A percentile compares a stretch with the other conserved stretches of the same genome.
Conservation (phyloP, 1,284 basidiomycete species). For the Ustilago crameri region DNA sequence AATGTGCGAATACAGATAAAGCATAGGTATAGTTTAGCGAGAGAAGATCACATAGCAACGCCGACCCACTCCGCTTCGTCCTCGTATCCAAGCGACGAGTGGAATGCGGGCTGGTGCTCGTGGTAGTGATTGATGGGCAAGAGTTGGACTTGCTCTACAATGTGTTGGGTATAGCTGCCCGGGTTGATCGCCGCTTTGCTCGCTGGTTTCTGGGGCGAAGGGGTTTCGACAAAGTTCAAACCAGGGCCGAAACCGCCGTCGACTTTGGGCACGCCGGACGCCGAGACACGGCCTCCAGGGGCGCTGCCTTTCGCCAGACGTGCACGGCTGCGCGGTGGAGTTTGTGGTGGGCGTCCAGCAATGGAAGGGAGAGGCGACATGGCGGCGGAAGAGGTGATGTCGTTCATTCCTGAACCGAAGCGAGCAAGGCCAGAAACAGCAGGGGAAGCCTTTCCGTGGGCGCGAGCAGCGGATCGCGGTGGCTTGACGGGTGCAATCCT, state of each 20-base stretch:
- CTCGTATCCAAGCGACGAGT: slow-evolving; percentile 5
- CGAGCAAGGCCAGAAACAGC: slow-evolving; percentile 12
- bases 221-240: slow-evolving; percentile 48
- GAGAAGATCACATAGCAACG: slow-evolving; percentile 38
- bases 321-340: slow-evolving; percentile 27
- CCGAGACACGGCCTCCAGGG: slow-evolving; percentile 26
- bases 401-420: slow-evolving; percentile 25
- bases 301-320: slow-evolving; percentile 12
- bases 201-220: slow-evolving; percentile 27
- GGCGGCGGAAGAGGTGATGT: slow-evolving; percentile 34
- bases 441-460: slow-evolving; percentile 4
- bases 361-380: slow-evolving; percentile 47
- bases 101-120: slow-evolving; percentile 3
- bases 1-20: no score
- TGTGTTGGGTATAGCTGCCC: slow-evolving; percentile 25
- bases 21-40: slow-evolving; percentile 5
- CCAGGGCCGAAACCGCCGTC: slow-evolving; percentile 44
- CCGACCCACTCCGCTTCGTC: slow-evolving; percentile 42
- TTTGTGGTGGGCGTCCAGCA: slow-evolving; percentile 48
- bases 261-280: slow-evolving; percentile 31
- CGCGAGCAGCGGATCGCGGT: slow-evolving; percentile 45
- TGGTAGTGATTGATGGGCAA: slow-evolving; percentile 6
- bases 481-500: slow-evolving; percentile 40
- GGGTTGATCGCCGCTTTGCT: slow-evolving; percentile 29
- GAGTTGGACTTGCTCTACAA: slow-evolving; percentile 10